Evolutionary conservation across 148 eudicot genomes (phyloP), one percentile per base, ranked within the genome.

Genomic region (Hydrangea macrophylla): DNA sequence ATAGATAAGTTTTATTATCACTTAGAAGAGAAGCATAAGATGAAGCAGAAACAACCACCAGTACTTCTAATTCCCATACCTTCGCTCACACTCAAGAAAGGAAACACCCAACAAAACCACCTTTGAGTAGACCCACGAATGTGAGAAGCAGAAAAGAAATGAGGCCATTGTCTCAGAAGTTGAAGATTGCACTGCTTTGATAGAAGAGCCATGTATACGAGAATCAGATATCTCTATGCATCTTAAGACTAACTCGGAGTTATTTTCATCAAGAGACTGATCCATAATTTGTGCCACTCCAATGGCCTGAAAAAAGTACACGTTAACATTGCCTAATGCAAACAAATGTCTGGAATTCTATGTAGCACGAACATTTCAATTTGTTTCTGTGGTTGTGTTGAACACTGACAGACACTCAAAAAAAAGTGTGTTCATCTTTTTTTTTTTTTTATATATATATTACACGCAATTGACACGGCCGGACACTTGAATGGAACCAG

Each of bases 211-310:
- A 53, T 79, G 73, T 67, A 92, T 42, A 68, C 71, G 85, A 58
- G 80, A 86, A 67, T 73, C 78, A 58, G 91, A 87, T 42, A 84
- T 68, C 57, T 88, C 82, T 58, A 81, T 83, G 75, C 95, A 93
- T 71, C 67, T 79, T 50, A 76, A 71, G 18, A 88, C 83, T 75
- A 83, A 45, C 53, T 77, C 85, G 2, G 73, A 65, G 75, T 83
- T 79, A 65, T 75, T 75, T 73, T 83, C 88, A 75, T 90, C 94
- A 78, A 92, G 85, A 64, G 92, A 78, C 68, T 92, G 82, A 76
- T 86, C 98, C 83, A 92, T 88, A 55, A 88, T 82, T 80, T 90
- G 96, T 53, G 98, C 90, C 74, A 92, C 81, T 80, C 84, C 92
- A 76, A 90, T 72, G 56, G 98, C 98, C 98, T 92, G 73, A 31